Conservation (phyloP, 371 early-diverging fungal species). For the Mortierella sp. region DNA sequence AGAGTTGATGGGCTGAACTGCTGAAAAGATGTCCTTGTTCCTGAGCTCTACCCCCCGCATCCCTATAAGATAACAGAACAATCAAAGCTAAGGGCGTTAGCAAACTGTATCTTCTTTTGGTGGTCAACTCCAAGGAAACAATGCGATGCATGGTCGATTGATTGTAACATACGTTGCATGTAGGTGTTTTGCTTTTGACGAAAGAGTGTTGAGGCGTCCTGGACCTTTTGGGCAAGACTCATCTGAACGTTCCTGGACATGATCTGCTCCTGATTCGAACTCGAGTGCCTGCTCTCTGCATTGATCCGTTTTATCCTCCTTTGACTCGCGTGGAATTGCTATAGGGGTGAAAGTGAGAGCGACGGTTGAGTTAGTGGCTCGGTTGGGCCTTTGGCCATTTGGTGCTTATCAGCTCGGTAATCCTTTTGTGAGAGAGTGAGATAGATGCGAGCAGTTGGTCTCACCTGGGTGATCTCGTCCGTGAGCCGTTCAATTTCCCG, state of each 20-base stretch:
- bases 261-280: constrained; percentile 72
- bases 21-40: constrained; percentile 53
- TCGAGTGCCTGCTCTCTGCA: constrained; percentile 59
- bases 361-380: neutral
- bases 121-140: neutral
- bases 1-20: constrained; percentile 46
- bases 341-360: neutral
- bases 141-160: neutral
- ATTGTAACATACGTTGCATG: constrained; percentile 78
- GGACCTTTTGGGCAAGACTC: constrained; percentile 90
- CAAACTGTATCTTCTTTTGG: neutral
- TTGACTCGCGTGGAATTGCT: constrained; percentile 91
- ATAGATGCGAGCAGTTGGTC: neutral
- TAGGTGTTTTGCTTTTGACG: constrained; percentile 90
- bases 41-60: constrained; percentile 55
- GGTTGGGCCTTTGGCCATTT: neutral
- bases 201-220: constrained; percentile 85
- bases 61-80: constrained; percentile 16
- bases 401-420: no score
- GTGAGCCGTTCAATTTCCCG: constrained; percentile 87
- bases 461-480: constrained; percentile 84
- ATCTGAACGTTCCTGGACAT: constrained; percentile 91
- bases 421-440: neutral
- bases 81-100: neutral
- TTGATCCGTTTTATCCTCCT: constrained; percentile 83